Base-by-base conservation (phyloP, 2,329 filamentous ascomycete species). In the Pleoardoris graminearum region DNA sequence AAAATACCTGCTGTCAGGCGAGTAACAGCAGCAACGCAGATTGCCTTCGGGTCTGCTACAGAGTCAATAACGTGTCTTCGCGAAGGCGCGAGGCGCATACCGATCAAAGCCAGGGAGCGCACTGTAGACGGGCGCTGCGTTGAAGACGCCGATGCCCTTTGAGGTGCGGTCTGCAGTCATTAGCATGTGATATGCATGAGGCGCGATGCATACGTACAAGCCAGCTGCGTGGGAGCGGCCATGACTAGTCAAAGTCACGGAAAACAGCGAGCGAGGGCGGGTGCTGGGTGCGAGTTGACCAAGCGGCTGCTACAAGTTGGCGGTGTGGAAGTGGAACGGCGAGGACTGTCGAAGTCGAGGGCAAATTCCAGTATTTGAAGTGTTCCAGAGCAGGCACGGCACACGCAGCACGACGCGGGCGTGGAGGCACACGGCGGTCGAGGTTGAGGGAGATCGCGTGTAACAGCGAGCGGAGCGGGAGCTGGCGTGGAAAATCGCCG, bases 171-270 rank as follows among this genome's bases (percentile, higher is more conserved):
- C 84, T 87, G 57, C 49, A 48, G 33, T 23, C 39, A 14, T 43
- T 42, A 46, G 43, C 33, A 50, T 50, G 35, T 49, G 11, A 4
- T 25, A 25, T 33, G 27, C 50, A 35, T 21, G 27, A 11, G 29
- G 33, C 27, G 23, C 30, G 51, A 16, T 45, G 43, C 21, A 17
- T 47, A 77, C 83, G 58, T 75, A 86, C 84, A 96, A 78, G 91
- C 90, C 86, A 97, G 89, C 85, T 97, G 93, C 79, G 93, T 88
- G 72, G 90, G 86, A 82, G 82, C 87, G 76, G 90, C 89, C 91
- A 96, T 97, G 85, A 86, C 89, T 91, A 91, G 85, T 86, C 73
- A 91, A 91, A 91, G 88, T 82, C 88, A 91, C 89, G 89, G 86
- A 62, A 64, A 55, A 60, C 59, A 66, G 57, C 59, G 60, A 62